Conservation (phyloP, 306 rosid species). For the Datisca glomerata region DNA sequence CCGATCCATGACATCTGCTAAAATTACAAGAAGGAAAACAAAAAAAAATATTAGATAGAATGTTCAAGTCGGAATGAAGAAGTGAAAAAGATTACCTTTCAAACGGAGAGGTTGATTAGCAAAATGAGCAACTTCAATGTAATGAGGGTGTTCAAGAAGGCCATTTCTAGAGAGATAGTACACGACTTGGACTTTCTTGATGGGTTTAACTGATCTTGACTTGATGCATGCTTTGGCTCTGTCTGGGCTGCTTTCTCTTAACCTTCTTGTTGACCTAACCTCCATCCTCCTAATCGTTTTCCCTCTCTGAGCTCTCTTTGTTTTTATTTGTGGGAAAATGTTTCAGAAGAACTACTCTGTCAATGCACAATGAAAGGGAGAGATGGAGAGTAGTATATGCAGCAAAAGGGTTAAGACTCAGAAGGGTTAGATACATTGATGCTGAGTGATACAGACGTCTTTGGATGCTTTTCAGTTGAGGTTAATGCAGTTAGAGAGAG, state of each 20-base stretch:
- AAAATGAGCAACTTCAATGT: conserved; percentile 52
- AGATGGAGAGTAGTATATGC: no score
- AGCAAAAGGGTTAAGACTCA: no score
- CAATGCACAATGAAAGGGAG: no score
- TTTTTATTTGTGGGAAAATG: no score
- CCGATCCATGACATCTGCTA: conserved; percentile 59
- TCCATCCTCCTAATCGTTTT: conserved; percentile 32
- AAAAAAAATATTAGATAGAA: not conserved
- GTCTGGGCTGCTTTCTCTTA: conserved; percentile 44
- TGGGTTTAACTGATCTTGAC: conserved; percentile 27
- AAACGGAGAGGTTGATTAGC: conserved; percentile 67
- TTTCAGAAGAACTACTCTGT: no score
- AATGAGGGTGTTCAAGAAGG: conserved; percentile 79
- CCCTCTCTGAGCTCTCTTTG: no score
- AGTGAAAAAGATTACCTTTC: conserved; percentile 23
- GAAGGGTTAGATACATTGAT: no score
- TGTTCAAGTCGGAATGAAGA: not conserved
- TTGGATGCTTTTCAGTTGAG: no score
- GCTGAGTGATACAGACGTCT: no score
- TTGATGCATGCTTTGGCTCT: conserved; percentile 37
- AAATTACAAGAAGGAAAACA: not conserved
- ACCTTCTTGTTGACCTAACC: conserved; percentile 27
- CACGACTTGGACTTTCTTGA: conserved; percentile 59
- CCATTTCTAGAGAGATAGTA: conserved; percentile 85
- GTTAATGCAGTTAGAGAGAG: no score